These are phyloP conservation scores for Solanum megistacrolobum DNA, from an alignment of 257 asterid genomes.

Conservation along the genomic window DNA sequence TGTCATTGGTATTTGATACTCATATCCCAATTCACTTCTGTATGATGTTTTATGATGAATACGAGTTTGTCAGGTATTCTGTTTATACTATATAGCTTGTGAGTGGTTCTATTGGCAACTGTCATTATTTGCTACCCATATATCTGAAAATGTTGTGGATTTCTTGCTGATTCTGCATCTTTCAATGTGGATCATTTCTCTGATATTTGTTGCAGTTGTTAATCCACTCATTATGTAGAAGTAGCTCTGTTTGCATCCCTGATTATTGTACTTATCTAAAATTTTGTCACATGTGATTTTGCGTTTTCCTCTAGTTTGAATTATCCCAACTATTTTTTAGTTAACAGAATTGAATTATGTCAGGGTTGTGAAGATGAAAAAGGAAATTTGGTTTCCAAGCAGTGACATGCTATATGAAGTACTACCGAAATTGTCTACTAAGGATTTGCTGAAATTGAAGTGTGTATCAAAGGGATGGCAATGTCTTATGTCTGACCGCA, in stretches of 20 bases:
- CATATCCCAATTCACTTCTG: not conserved
- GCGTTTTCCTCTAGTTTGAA: not conserved
- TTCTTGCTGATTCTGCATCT: not conserved
- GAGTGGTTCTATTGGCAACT: not conserved
- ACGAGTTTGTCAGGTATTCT: not conserved
- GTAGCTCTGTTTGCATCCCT: not conserved
- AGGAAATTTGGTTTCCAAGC: conserved; percentile 17
- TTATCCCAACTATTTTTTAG: not conserved
- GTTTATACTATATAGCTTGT: not conserved
- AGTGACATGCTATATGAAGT: conserved; percentile 30
- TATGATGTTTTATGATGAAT: not conserved
- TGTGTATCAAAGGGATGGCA: conserved; percentile 50
- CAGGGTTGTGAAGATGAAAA: conserved; percentile 17
- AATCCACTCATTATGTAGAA: not conserved
- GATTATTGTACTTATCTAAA: not conserved
- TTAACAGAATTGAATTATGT: not conserved
- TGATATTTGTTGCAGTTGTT: not conserved
- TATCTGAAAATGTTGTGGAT: not conserved
- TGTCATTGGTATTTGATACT: not conserved
- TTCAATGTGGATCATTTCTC: not conserved
- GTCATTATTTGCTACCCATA: not conserved
- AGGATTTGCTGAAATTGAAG: conserved; percentile 29
- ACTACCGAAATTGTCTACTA: conserved; percentile 32
- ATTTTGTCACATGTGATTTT: not conserved
- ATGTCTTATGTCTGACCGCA: conserved; percentile 33